Percentiles rank a stretch among this genome's conserved stretches.
phyloP scores from a whole-genome alignment of 2,329 filamentous ascomycete genomes.

The Uncinocarpus reesii region DNA sequence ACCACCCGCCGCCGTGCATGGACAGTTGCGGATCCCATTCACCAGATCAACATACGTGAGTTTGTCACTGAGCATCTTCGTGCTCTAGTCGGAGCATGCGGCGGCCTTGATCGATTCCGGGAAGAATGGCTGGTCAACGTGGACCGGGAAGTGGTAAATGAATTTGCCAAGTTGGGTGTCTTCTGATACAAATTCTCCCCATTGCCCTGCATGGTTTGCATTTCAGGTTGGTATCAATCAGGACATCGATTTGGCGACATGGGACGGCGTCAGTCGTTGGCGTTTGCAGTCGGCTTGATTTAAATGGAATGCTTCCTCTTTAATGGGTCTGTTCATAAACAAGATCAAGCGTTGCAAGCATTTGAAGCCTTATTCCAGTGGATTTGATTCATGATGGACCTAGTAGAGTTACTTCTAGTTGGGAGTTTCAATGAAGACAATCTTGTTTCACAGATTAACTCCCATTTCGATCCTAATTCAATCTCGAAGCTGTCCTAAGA shows the following conservation, averaged over 20 bases:
- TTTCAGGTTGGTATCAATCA: background rate
- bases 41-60: slow-evolving; percentile 37
- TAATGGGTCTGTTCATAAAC: too few species aligned
- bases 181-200: background rate
- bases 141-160: slow-evolving; percentile 33
- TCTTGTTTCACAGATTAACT: too few species aligned
- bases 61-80: slow-evolving; percentile 36
- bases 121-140: slow-evolving; percentile 37
- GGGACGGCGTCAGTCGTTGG: background rate
- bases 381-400: too few species aligned
- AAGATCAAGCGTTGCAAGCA: background rate
- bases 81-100: slow-evolving; percentile 31
- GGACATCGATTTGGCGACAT: background rate
- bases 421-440: too few species aligned
- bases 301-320: background rate
- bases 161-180: slow-evolving; percentile 18
- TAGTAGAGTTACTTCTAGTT: too few species aligned
- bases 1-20: slow-evolving; percentile 33
- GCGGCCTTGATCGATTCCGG: slow-evolving; percentile 35
- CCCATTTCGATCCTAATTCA: too few species aligned
- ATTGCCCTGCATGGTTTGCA: background rate
- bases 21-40: slow-evolving; percentile 34
- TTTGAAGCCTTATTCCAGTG: background rate
- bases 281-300: background rate
- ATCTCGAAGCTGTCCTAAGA: too few species aligned